phyloP scores from a whole-genome alignment of 352 stramenopile species.

The Pythium apleroticum region DNA sequence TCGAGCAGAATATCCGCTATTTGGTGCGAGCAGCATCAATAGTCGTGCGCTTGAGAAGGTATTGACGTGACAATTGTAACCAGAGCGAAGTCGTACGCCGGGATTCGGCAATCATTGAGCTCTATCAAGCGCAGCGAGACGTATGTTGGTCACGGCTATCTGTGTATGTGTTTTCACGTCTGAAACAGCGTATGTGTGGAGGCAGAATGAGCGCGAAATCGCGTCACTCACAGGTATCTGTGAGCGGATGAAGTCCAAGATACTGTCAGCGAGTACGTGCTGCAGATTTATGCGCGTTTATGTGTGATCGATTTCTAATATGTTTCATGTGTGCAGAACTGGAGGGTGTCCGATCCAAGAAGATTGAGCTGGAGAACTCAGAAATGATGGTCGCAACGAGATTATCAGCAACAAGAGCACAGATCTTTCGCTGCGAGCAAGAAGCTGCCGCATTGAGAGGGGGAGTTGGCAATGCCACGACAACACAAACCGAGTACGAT shows the following conservation, averaged over 20 bases:
- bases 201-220: constrained; percentile 13
- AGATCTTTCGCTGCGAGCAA: not conserved
- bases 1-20: constrained; percentile 23
- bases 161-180: not conserved
- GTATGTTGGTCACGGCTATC: not conserved
- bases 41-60: not conserved
- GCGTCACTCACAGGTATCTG: not conserved
- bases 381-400: not conserved
- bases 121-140: constrained; percentile 13
- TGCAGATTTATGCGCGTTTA: not conserved
- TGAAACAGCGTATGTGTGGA: not conserved
- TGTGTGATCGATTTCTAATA: not conserved
- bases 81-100: constrained; percentile 16
- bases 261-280: constrained; percentile 11
- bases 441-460: not conserved
- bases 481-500: constrained; percentile 6
- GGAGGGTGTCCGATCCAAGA: not conserved
- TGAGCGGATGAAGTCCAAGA: not conserved
- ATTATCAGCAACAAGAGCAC: constrained; percentile 7
- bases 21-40: constrained; percentile 4
- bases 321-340: not conserved
- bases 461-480: not conserved
- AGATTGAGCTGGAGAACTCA: not conserved
- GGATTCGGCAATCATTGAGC: constrained; percentile 7
- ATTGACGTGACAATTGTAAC: not conserved